Percentiles rank a stretch among this genome's conserved stretches.
phyloP scores from a whole-genome alignment of 306 rosid genomes.

The Pyrus bretschneideri region DNA sequence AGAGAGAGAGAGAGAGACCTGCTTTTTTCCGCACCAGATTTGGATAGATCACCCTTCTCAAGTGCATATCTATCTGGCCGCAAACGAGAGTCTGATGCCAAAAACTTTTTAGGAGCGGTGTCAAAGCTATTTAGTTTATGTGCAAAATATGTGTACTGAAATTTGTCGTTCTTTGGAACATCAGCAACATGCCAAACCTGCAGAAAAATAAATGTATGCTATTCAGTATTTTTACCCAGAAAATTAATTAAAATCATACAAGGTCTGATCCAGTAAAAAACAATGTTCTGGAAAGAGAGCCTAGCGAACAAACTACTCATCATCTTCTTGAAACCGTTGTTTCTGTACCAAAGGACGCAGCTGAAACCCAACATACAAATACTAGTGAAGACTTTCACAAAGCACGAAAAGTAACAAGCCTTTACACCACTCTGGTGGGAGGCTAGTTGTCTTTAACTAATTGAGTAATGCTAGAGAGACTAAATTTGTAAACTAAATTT shows the following conservation, averaged over 20 bases:
- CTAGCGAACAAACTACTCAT: neutral
- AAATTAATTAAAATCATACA: neutral
- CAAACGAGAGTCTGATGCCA: constrained; percentile 87
- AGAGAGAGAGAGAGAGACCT: constrained; percentile 28
- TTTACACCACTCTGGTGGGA: neutral
- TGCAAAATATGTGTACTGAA: constrained; percentile 82
- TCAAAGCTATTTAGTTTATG: constrained; percentile 82
- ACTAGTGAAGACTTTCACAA: neutral
- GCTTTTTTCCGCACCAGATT: constrained; percentile 83
- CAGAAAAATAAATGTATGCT: constrained; percentile 10
- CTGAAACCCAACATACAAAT: neutral
- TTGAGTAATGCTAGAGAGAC: too few species aligned
- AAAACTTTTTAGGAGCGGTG: constrained; percentile 66
- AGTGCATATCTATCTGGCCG: constrained; percentile 92
- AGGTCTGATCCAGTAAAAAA: neutral
- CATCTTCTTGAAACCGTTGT: constrained; percentile 1
- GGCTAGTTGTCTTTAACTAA: neutral
- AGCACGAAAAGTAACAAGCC: neutral
- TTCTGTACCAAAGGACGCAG: neutral
- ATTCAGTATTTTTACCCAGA: neutral
- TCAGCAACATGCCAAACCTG: constrained; percentile 93
- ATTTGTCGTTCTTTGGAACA: constrained; percentile 62
- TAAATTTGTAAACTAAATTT: too few species aligned
- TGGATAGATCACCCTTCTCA: constrained; percentile 76
- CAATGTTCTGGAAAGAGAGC: neutral